phyloP scores from a whole-genome alignment of 805 yeast species.

The Wickerhamomyces queroliae region DNA sequence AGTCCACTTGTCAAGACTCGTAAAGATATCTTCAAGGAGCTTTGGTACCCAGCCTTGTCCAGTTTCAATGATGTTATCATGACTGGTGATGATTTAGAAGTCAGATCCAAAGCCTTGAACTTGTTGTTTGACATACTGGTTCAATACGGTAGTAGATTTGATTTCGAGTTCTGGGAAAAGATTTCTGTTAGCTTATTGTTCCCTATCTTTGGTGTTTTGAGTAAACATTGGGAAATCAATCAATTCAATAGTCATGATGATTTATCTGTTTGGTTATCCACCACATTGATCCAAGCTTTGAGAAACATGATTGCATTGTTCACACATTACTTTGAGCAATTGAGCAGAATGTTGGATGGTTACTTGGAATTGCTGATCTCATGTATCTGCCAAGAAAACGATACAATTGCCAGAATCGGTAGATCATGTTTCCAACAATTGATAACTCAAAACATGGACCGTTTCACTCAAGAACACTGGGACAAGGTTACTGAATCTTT shows the following conservation, averaged over 20 bases:
- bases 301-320: slow-evolving; percentile 82
- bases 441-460: slow-evolving; percentile 64
- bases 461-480: slow-evolving; percentile 73
- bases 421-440: slow-evolving; percentile 80
- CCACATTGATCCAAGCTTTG: slow-evolving; percentile 93
- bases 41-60: slow-evolving; percentile 83
- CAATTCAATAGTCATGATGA: slow-evolving; percentile 73
- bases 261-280: slow-evolving; percentile 91
- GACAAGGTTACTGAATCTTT: slow-evolving; percentile 57
- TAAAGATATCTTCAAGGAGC: slow-evolving; percentile 42
- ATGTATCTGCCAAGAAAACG: slow-evolving; percentile 95
- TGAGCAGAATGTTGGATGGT: slow-evolving; percentile 71
- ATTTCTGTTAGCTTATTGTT: slow-evolving; percentile 74
- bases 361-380: slow-evolving; percentile 72
- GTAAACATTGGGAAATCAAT: slow-evolving; percentile 67
- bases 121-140: slow-evolving; percentile 76
- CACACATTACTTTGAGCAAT: slow-evolving; percentile 72
- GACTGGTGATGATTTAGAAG: slow-evolving; percentile 93
- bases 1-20: slow-evolving; percentile 23
- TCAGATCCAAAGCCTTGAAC: slow-evolving; percentile 81
- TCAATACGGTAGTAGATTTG: slow-evolving; percentile 74
- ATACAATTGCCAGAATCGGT: slow-evolving; percentile 93
- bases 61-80: slow-evolving; percentile 86
- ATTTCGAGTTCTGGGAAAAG: slow-evolving; percentile 73
- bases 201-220: slow-evolving; percentile 83